phyloP scores from a whole-genome alignment of 371 early-diverging fungal species.

The Mucor irregularis region DNA sequence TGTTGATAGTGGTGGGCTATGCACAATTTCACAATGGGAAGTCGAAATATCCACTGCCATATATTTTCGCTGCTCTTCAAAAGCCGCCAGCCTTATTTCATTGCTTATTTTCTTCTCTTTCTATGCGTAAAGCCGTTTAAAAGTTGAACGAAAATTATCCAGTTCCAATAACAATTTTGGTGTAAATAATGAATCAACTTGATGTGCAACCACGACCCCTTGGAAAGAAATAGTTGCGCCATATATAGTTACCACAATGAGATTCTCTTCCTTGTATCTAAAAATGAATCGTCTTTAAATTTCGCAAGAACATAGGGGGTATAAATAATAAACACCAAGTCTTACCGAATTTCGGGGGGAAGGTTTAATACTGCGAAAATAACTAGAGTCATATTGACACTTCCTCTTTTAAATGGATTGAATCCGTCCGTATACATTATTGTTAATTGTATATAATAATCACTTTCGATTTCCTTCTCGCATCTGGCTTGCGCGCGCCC shows the following conservation, averaged over 20 bases:
- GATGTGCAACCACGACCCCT: conserved; percentile 11
- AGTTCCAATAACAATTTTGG: conserved; percentile 20
- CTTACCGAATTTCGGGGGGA: too few relatives aligned
- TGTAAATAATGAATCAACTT: conserved; percentile 17
- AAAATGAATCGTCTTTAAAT: too few relatives aligned
- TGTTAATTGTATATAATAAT: too few relatives aligned
- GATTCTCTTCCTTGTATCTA: too few relatives aligned
- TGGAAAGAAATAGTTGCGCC: conserved; percentile 15
- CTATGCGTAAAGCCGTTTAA: conserved; percentile 12
- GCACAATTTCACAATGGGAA: conserved; percentile 12
- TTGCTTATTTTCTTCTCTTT: conserved; percentile 20
- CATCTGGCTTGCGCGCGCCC: too few relatives aligned
- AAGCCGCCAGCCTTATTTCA: conserved; percentile 20
- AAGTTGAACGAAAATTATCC: conserved; percentile 21
- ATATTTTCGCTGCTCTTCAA: conserved; percentile 20
- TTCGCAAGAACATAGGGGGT: too few relatives aligned
- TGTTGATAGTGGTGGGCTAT: conserved; percentile 21
- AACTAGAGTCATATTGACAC: too few relatives aligned
- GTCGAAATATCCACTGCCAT: conserved; percentile 17
- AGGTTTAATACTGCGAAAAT: too few relatives aligned
- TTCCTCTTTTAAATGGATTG: too few relatives aligned
- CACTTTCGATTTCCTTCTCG: too few relatives aligned
- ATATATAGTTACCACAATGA: conserved; percentile 15
- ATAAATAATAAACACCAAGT: too few relatives aligned
- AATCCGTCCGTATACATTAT: too few relatives aligned